Conservation (phyloP, 75 land plant species). For the Selaginella moellendorffii region DNA sequence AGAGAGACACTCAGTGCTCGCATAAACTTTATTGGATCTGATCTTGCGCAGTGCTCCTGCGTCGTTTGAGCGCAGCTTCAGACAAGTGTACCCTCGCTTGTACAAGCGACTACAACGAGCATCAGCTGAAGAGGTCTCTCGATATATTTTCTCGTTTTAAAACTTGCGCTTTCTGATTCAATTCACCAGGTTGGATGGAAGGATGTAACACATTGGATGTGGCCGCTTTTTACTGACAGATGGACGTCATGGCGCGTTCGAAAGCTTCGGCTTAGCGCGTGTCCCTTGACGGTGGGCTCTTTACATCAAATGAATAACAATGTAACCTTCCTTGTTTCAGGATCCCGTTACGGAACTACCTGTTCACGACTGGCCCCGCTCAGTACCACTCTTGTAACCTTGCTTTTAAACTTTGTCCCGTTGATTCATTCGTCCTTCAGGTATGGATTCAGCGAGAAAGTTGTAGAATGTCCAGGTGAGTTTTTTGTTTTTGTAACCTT, state of each 20-base stretch:
- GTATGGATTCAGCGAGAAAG: constrained; percentile 77
- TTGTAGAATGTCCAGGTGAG: constrained; percentile 87
- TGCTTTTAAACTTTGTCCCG: not conserved
- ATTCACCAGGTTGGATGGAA: constrained; percentile 54
- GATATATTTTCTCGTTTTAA: not conserved
- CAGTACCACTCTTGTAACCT: constrained; percentile 71
- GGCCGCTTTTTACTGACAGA: constrained; percentile 80
- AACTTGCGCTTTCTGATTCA: not conserved
- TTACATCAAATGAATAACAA: not conserved
- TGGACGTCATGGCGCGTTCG: constrained; percentile 68
- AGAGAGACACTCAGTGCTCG: not conserved
- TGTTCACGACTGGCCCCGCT: constrained; percentile 41
- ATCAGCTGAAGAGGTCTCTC: constrained; percentile 37
- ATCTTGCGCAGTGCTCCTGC: constrained; percentile 49
- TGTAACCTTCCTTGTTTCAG: constrained; percentile 23
- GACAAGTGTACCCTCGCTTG: constrained; percentile 36
- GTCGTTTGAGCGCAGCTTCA: constrained; percentile 50
- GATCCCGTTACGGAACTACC: constrained; percentile 92
- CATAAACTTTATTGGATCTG: not conserved
- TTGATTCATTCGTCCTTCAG: constrained; percentile 31
- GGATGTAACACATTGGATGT: constrained; percentile 97
- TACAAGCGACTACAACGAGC: constrained; percentile 52
- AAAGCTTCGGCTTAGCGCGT: constrained; percentile 47
- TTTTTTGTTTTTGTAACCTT: not conserved
- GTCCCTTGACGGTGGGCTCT: constrained; percentile 50